These are phyloP conservation scores for Penicillium fuscoglaucum DNA, from an alignment of 2,329 filamentous ascomycete species.

Conservation along the genomic window DNA sequence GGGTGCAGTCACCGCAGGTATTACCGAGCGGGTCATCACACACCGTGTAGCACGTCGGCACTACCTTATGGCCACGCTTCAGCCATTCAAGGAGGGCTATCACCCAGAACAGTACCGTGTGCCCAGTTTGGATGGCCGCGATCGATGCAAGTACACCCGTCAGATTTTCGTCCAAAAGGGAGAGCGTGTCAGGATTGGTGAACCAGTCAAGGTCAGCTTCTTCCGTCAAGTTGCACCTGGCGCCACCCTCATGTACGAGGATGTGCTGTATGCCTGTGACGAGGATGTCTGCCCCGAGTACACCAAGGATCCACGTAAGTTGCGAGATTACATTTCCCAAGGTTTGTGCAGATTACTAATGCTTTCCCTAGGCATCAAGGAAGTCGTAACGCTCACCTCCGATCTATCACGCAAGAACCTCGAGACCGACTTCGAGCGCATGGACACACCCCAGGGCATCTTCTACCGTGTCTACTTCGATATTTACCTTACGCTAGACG, in stretches of 20 bases:
- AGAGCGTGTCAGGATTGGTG: constrained; percentile 97
- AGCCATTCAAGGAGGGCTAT: constrained; percentile 98
- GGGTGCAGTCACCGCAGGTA: constrained; percentile 94
- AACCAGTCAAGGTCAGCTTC: constrained; percentile 97
- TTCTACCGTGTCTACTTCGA: constrained; percentile 77
- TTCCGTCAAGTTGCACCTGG: constrained; percentile 97
- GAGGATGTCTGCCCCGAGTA: constrained; percentile 98
- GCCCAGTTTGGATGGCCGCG: constrained; percentile 92
- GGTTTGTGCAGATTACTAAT: neutral
- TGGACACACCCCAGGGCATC: constrained; percentile 96
- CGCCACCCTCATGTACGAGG: constrained; percentile 98
- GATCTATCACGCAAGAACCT: constrained; percentile 97
- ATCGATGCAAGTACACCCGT: constrained; percentile 96
- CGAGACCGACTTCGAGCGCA: constrained; percentile 98
- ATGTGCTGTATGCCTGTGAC: constrained; percentile 95
- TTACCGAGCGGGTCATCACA: constrained; percentile 94
- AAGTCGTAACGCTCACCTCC: constrained; percentile 95
- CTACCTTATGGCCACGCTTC: constrained; percentile 98
- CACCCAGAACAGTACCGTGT: constrained; percentile 98
- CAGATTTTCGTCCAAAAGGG: constrained; percentile 99
- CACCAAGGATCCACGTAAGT: constrained; percentile 98
- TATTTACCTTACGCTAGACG: constrained; percentile 88
- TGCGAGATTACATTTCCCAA: constrained; percentile 1
- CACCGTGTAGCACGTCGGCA: constrained; percentile 95
- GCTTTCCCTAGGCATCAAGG: constrained; percentile 78